Evolutionary conservation across 2,329 filamentous ascomycete genomes (phyloP).

Genomic region (Talaromyces sp.): DNA sequence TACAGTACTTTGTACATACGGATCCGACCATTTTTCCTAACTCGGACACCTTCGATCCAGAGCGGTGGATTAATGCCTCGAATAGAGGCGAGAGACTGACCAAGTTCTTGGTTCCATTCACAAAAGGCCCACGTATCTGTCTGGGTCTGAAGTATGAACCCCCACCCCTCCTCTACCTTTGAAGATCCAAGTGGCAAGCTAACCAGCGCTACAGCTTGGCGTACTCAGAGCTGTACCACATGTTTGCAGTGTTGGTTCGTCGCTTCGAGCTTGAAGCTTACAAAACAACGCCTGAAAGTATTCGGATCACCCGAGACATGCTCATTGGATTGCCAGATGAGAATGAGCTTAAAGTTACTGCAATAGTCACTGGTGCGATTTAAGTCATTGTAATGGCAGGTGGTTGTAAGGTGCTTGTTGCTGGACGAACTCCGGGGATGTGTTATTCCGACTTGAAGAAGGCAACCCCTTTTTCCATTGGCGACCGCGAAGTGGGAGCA

Average conservation of each 20-base stretch:
- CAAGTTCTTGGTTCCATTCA: slow-evolving; percentile 7
- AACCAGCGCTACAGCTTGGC: not conserved
- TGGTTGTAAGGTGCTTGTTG: too few species aligned
- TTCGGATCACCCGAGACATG: not conserved
- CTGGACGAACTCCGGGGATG: too few species aligned
- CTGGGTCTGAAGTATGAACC: slow-evolving; percentile 11
- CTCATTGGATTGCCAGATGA: too few species aligned
- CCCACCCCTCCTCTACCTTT: not conserved
- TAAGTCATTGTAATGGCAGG: too few species aligned
- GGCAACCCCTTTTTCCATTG: too few species aligned
- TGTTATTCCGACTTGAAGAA: too few species aligned
- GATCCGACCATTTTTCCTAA: slow-evolving; percentile 9
- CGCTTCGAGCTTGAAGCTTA: not conserved
- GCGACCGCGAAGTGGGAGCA: too few species aligned
- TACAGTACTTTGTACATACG: slow-evolving; percentile 5
- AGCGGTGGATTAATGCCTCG: slow-evolving; percentile 5
- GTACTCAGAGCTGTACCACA: slow-evolving; percentile 3
- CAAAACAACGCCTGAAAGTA: not conserved
- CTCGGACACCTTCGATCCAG: slow-evolving; percentile 8
- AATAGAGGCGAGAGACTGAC: not conserved
- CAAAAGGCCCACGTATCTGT: slow-evolving; percentile 7
- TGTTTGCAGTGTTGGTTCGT: not conserved
- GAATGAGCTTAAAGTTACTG: too few species aligned
- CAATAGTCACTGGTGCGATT: too few species aligned
- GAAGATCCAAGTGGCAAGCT: not conserved